phyloP scores from a whole-genome alignment of 768 basidiomycete species.

The Lactifluus pinguis region DNA sequence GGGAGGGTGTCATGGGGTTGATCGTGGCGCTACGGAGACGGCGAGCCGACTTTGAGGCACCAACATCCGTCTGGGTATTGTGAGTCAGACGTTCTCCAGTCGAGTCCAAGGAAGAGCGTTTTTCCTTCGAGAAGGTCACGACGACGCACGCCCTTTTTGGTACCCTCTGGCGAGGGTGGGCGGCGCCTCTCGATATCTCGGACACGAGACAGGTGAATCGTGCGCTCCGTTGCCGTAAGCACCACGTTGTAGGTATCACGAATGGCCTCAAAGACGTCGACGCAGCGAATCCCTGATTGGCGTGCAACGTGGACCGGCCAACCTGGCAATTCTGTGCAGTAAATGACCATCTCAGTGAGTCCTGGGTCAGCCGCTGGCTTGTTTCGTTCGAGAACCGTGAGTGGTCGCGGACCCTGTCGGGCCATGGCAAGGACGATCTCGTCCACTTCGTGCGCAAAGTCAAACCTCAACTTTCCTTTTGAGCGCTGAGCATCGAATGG shows the following conservation, averaged over 20 bases:
- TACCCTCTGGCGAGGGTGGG: conserved; percentile 28
- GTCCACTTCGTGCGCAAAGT: conserved; percentile 31
- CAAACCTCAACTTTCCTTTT: conserved; percentile 39
- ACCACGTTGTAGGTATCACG: conserved; percentile 38
- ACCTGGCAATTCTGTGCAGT: conserved; percentile 31
- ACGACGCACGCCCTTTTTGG: conserved; percentile 40
- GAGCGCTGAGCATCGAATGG: conserved; percentile 30
- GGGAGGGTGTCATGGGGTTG: too few relatives aligned
- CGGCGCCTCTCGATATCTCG: conserved; percentile 30
- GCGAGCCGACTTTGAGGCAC: conserved; percentile 16
- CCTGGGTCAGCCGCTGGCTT: conserved; percentile 36
- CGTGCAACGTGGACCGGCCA: conserved; percentile 38
- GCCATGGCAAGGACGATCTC: conserved; percentile 23
- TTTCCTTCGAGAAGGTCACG: conserved; percentile 46
- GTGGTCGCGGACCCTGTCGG: conserved; percentile 22
- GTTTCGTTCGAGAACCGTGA: conserved; percentile 32
- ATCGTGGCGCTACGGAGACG: neutral
- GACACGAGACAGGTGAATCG: conserved; percentile 20
- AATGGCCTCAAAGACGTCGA: conserved; percentile 53
- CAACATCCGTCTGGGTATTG: conserved; percentile 16
- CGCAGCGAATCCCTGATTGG: conserved; percentile 37
- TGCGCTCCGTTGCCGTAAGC: conserved; percentile 38
- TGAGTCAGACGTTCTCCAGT: conserved; percentile 13
- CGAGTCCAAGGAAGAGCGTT: conserved; percentile 45
- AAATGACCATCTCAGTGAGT: conserved; percentile 43